Evolutionary conservation across 2,329 filamentous ascomycete genomes (phyloP), one percentile per base, ranked within the genome.

Genomic region (Aspergillus persii): DNA sequence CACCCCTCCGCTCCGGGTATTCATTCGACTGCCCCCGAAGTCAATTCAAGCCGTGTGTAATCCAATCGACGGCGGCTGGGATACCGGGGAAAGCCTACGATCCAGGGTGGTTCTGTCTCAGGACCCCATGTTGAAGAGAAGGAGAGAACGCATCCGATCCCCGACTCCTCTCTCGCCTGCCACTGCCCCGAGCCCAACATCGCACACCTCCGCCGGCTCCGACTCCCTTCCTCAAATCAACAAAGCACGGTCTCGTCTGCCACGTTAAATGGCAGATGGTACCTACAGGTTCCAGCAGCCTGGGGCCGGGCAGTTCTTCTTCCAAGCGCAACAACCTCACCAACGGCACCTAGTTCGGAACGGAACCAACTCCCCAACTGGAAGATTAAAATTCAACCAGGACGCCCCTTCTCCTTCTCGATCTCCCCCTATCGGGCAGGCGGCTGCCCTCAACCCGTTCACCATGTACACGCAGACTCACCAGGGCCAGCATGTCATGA

Each of bases 201-300:
- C 58, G 57, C 63, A 60, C 61, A 54, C 58, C 61, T 66, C 65
- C 60, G 53, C 64, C 65, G 58, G 64, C 66, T 64, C 68, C 63
- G 66, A 65, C 60, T 64, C 67, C 53, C 56, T 61, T 61, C 64
- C 60, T 58, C 69, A 71, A 66, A 66, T 66, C 69, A 71, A 69
- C 65, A 72, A 71, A 65, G 63, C 70, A 68, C 72, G 75, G 76
- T 77, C 72, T 75, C 75, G 68, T 77, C 75, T 78, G 75, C 77
- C 77, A 73, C 77, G 76, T 77, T 81, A 80, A 77, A 81, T 81
- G 79, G 79, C 79, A 79, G 79, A 81, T 81, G 79, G 79, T 80
- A 77, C 77, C 74, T 81, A 80, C 76, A 78, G 79, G 75, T 81
- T 79, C 78, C 79, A 80, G 74, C 79, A 81, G 77, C 77, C 79